A percentile compares a stretch with the other conserved stretches of the same genome.
Evolutionary conservation across 2,329 filamentous ascomycete species (phyloP).

Genomic region (Trichoderma citrinoviride): DNA sequence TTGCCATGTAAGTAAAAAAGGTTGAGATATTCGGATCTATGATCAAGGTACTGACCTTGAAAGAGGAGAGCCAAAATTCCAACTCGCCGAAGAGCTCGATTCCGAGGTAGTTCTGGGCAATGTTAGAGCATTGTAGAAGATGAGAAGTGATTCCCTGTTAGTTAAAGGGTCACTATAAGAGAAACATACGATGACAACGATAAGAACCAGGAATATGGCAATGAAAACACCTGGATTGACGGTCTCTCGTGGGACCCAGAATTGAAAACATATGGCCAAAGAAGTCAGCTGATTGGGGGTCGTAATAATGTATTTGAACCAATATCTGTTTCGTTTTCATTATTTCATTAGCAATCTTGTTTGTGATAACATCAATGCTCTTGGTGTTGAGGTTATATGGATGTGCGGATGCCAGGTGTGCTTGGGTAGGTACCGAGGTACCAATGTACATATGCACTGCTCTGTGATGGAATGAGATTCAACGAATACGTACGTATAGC

Average conservation of each 20-base stretch:
- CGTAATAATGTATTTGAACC: slow-evolving; percentile 80
- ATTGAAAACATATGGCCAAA: slow-evolving; percentile 74
- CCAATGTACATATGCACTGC: too few relatives aligned
- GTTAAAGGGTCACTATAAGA: neutral
- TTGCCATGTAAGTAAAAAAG: too few relatives aligned
- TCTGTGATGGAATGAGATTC: too few relatives aligned
- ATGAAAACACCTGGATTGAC: slow-evolving; percentile 81
- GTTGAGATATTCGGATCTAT: too few relatives aligned
- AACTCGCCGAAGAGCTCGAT: slow-evolving; percentile 67
- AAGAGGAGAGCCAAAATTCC: too few relatives aligned
- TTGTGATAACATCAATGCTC: too few relatives aligned
- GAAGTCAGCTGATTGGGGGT: slow-evolving; percentile 84
- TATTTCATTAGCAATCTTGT: neutral
- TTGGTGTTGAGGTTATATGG: too few relatives aligned
- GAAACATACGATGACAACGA: slow-evolving; percentile 50
- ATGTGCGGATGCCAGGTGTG: too few relatives aligned
- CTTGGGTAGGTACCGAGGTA: too few relatives aligned
- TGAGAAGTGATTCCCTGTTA: too few relatives aligned
- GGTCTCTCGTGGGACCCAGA: slow-evolving; percentile 63
- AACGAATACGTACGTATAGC: slow-evolving; percentile 69
- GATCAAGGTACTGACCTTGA: too few relatives aligned
- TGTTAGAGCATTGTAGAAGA: neutral
- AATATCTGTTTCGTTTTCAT: too few relatives aligned
- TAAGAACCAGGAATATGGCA: slow-evolving; percentile 62
- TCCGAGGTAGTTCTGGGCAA: slow-evolving; percentile 53